These are phyloP conservation scores for Tuber calosporum DNA, from an alignment of 495 filamentous ascomycete genomes.

Conservation along the genomic window DNA sequence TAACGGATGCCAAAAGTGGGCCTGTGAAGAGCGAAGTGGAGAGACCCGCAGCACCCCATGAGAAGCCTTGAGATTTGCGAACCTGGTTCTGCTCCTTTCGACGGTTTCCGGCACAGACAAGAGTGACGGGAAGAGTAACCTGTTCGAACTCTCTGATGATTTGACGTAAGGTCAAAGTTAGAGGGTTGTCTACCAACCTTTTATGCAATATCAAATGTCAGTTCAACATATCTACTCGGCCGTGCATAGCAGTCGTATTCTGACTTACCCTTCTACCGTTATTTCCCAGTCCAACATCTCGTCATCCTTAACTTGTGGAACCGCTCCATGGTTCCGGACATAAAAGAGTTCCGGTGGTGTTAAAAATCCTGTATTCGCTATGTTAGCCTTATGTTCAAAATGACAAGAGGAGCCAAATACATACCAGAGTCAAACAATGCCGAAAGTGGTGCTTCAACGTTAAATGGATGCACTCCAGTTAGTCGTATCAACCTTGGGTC, in stretches of 20 bases:
- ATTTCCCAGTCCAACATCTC: constrained; percentile 77
- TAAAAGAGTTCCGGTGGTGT: constrained; percentile 91
- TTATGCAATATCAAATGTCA: neutral
- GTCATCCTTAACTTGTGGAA: constrained; percentile 67
- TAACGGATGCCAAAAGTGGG: constrained; percentile 64
- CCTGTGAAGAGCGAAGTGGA: constrained; percentile 90
- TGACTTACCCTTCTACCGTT: constrained; percentile 66
- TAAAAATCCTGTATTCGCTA: constrained; percentile 56
- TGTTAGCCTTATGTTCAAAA: constrained; percentile 14
- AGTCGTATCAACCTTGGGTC: constrained; percentile 81
- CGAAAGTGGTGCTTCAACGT: constrained; percentile 80
- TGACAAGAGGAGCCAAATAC: constrained; percentile 1
- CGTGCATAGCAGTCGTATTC: neutral
- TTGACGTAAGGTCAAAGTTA: constrained; percentile 66
- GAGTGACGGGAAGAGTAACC: constrained; percentile 76
- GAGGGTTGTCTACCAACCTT: constrained; percentile 63
- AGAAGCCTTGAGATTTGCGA: constrained; percentile 89
- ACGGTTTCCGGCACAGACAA: constrained; percentile 90
- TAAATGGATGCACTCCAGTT: constrained; percentile 89
- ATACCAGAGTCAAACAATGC: constrained; percentile 70
- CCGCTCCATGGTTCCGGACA: constrained; percentile 89
- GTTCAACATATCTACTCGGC: constrained; percentile 24
- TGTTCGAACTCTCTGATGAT: constrained; percentile 72
- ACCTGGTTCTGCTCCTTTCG: constrained; percentile 92
- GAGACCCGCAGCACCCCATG: constrained; percentile 84